Base-by-base conservation (phyloP, 2,329 filamentous ascomycete genomes). In the Aspergillus luchuensis region DNA sequence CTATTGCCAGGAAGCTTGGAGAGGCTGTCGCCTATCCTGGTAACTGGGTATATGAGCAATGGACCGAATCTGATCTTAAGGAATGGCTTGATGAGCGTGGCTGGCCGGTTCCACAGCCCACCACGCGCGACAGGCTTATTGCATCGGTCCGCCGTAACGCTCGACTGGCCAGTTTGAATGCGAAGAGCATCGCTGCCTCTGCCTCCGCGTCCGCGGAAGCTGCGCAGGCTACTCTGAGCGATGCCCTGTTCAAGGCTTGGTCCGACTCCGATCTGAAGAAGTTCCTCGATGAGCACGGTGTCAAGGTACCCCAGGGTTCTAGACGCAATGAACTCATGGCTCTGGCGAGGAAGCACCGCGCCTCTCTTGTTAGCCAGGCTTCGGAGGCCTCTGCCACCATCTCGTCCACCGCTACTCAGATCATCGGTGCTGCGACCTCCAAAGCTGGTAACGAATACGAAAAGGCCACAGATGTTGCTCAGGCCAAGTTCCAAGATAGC, bases 21-120 rank as follows among this genome's bases (percentile, higher is more conserved):
- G 89, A 97, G 78, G 89, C 91, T 13, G 80, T 86, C 56, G 80
- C 87, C n/a, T 98, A 98, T 73, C 95, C 95, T 36, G 95, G 95
- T 41, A 87, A 97, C 80, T 98, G 95, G 95, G 81, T 98, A 47
- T 99, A 97, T 74, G 85, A 88, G 62, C 84, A 89, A 7, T 99
- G 95, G 95, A 89, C 91, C 56, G 91, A 97, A 66, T 97, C 93
- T 66, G 94, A 97, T 53, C 81, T 97, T 64, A 98, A 98, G 83
- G 85, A 91, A 67, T 99, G 91, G 90, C 89, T 97, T 50, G 95
- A 98, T 71, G 89, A 89, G 67, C 87, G 92, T 67, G 95, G 95
- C 55, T 88, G 94, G 77, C 89, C 91, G 11, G 91, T 86, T 57
- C 94, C 95, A 62, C 94, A 98, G 76, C 90, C 92, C 30, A 87